Conservation (phyloP, 2,329 filamentous ascomycete genomes). For the Aspergillus costaricaensis region DNA sequence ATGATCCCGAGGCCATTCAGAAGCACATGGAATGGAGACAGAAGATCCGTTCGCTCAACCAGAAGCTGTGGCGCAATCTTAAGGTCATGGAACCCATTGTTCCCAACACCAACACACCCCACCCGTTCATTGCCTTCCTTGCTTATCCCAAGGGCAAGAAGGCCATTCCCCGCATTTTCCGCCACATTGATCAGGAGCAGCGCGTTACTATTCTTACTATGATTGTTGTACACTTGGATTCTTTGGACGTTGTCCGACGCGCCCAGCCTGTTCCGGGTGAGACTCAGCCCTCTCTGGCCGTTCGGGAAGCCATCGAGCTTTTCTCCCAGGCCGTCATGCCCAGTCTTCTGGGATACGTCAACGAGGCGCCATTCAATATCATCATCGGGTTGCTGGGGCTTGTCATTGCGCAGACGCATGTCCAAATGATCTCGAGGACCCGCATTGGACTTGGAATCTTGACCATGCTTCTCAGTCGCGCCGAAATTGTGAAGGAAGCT, state of each 20-base stretch:
- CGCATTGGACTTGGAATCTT: conserved; percentile 86
- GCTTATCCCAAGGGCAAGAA: conserved; percentile 96
- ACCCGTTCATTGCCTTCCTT: conserved; percentile 95
- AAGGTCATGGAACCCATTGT: conserved; percentile 93
- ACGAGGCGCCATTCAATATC: conserved; percentile 86
- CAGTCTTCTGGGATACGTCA: conserved; percentile 84
- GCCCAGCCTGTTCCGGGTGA: conserved; percentile 75
- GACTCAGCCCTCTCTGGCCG: conserved; percentile 68
- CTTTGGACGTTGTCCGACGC: conserved; percentile 82
- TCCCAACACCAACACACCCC: conserved; percentile 65
- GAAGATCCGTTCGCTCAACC: conserved; percentile 69
- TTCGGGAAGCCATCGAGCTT: conserved; percentile 89
- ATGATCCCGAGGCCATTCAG: conserved; percentile 69
- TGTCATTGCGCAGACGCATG: conserved; percentile 76
- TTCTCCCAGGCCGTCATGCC: conserved; percentile 89
- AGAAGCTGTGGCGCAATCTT: conserved; percentile 78
- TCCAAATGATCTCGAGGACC: conserved; percentile 81
- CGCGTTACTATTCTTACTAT: conserved; percentile 91
- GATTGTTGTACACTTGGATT: conserved; percentile 90
- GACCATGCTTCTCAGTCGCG: conserved; percentile 91
- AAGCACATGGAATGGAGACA: conserved; percentile 78
- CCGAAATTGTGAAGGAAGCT: conserved; percentile 87
- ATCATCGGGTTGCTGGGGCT: conserved; percentile 87
- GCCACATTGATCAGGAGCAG: conserved; percentile 87
- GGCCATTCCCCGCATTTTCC: conserved; percentile 90